Base-by-base conservation (phyloP, 129 eudicot species). In the Flaveria ramosissima region DNA sequence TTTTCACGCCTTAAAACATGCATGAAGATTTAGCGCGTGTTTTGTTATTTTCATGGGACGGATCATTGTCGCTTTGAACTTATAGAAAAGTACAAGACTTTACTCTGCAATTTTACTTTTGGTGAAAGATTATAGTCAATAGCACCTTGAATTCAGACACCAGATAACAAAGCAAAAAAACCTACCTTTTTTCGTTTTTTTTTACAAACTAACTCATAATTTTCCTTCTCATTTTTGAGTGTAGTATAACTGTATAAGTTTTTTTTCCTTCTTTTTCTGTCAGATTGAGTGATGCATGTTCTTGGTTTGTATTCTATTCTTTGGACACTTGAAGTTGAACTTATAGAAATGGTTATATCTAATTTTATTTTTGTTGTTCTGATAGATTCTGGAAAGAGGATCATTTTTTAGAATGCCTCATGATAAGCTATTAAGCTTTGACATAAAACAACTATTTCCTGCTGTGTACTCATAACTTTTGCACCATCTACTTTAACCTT, bases 1-100 rank as follows among this genome's bases (percentile, higher is more conserved):
- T 2, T 88, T 88, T 77, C 65, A 85, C 59, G 93, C 81, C 77
- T 82, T 90, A 86, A 85, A 71, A 82, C 46, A 63, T 1, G 46
- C 20, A 14, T 63, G 46, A 63, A 63, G 45, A 63, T 63, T 63
- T 30, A 15, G 12, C 7, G 12, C 7, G 69, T 63, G 20, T 63
- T 23, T 64, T 51, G 20, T 61, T 1, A 16, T 16, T 43, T 61
- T 14, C 53, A 11, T 66, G 51, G 46, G 52, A 76, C 67, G 21
- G 72, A 24, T 68, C 3, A 53, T 27, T 64, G 64, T 72, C 3
- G 55, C 20, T 64, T 75, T 72, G 48, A 30, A 51, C 55, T 66
- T 66, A 42, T 24, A 56, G 69, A 77, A 42, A 41, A 42, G 81
- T n/a, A 26, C 30, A 55, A n/a, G 30, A 53, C 64, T 53, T 77